Base-by-base conservation (phyloP, 2,329 filamentous ascomycete species). In the Nemania abortiva region DNA sequence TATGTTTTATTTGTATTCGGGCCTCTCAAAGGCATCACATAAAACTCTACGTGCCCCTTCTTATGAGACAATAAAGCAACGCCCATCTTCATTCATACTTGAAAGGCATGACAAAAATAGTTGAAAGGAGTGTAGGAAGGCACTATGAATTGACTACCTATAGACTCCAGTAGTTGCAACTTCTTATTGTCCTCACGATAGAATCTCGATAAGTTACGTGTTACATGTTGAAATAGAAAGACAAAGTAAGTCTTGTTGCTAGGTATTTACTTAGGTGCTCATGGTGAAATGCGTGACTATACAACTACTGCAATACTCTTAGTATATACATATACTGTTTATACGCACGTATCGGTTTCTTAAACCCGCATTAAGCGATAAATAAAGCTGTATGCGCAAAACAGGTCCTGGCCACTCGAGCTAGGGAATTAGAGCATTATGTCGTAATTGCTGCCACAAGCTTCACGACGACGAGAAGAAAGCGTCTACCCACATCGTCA, bases 31-130 rank as follows among this genome's bases (percentile, higher is more conserved):
- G 62, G 27, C 24, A 13, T 47, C 7, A 29, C 9, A 34, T 42
- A 57, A n/a, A 37, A 20, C 27, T 45, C 6, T 42, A 22, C 20
- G 15, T 1, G n/a, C 49, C 54, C 18, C 53, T 58, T 53, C 24
- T 53, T 45, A 34, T 22, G n/a, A n/a, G 22, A 56, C 24, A 20
- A 50, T 18, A 53, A 52, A 57, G 62, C 18, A 7, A 42, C 5
- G 15, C 6, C 24, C 1, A 56, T 27, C 42, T 24, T 53, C 15
- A 7, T 34, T 50, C 11, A 29, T 34, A 37, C 20, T n/a, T 47
- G 42, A 47, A 22, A 29, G 34, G 34, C 20, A 42, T 24, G 34
- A 18, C 34, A 15, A 47, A 15, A 42, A 11, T 42, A 5, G 11
- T 5, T 6, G 42, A 47, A 5, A 47, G n/a, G 18, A 47, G 42